Conservation (phyloP, 2,329 filamentous ascomycete genomes). For the Cephalotrichum gorgonifer region DNA sequence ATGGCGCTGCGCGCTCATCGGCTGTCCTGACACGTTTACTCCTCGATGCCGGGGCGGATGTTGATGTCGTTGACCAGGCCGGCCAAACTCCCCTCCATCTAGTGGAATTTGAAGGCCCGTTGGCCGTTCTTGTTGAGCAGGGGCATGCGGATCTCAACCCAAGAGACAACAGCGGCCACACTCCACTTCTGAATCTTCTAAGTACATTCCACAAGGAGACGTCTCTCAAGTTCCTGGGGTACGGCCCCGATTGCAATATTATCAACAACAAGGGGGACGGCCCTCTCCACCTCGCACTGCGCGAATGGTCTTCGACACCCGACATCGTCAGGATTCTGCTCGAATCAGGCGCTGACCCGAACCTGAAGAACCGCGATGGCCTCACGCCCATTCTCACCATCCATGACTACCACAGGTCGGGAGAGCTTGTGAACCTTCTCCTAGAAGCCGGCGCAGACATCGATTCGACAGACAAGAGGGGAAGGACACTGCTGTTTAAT, state of each 20-base stretch:
- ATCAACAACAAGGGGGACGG: constrained; percentile 12
- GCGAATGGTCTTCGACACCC: not conserved
- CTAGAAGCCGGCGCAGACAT: constrained; percentile 14
- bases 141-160: constrained; percentile 15
- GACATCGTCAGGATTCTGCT: constrained; percentile 8
- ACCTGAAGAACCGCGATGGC: constrained; percentile 10
- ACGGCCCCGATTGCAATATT: constrained; percentile 10
- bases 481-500: constrained; percentile 10
- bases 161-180: constrained; percentile 8
- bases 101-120: constrained; percentile 6
- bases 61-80: constrained; percentile 8
- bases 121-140: constrained; percentile 12
- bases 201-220: not conserved
- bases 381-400: constrained; percentile 9
- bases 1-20: constrained; percentile 4
- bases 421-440: constrained; percentile 3
- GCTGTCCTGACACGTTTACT: constrained; percentile 8
- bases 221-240: constrained; percentile 8
- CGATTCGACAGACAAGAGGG: constrained; percentile 9
- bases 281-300: constrained; percentile 10
- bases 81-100: constrained; percentile 12
- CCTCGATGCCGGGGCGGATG: constrained; percentile 14
- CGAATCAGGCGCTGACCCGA: constrained; percentile 12
- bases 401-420: fast-evolving
- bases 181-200: constrained; percentile 12